Base-by-base conservation (phyloP, 352 stramenopile genomes). In the Phytophthora pinifolia region DNA sequence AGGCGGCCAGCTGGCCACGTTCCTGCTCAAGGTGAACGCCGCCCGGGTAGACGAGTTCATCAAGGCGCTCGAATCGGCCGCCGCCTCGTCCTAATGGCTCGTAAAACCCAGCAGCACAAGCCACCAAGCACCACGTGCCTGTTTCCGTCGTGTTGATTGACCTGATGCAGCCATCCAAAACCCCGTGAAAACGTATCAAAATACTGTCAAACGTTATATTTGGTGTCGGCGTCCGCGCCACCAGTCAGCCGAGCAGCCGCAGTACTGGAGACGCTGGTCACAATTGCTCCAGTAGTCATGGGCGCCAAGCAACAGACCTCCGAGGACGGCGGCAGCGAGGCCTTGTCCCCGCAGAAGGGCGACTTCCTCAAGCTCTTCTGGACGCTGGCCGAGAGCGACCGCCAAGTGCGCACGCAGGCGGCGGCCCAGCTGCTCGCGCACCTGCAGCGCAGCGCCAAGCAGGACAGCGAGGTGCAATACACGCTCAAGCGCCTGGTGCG, bases 401-500 rank as follows among this genome's bases (percentile, higher is more conserved):
- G 65, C 8, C 46, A 59, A 31, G 74, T 68, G 45, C 83, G 85
- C 35, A 82, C 72, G 20, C 54, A 76, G 33, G 81, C 85, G 8
- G 79, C 76, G n/a, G 71, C 75, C 18, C 62, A 83, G 55, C 57
- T 92, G 27, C 66, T 95, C 30, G 47, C 50, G 25, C 67, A 90
- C 46, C 39, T 84, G 54, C 56, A 66, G 57, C 56, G 57, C 48
- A 65, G 58, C 41, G 37, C 27, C 17, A 68, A 72, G 44, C 41
- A 59, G 8, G 67, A 77, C 8, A 31, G 42, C 8, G 87, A 96
- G 36, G 70, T 93, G 42, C 67, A 89, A 39, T 97, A 97, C 71
- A 95, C 89, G 54, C 72, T 96, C 50, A 97, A 97, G 74, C 85
- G 90, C 1, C 66, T 97, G 47, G 83, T 97, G 55, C 87, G 86